Evolutionary conservation across 441 rosid species (phyloP), one percentile per base, ranked within the genome.

Genomic region (Hura crepitans): DNA sequence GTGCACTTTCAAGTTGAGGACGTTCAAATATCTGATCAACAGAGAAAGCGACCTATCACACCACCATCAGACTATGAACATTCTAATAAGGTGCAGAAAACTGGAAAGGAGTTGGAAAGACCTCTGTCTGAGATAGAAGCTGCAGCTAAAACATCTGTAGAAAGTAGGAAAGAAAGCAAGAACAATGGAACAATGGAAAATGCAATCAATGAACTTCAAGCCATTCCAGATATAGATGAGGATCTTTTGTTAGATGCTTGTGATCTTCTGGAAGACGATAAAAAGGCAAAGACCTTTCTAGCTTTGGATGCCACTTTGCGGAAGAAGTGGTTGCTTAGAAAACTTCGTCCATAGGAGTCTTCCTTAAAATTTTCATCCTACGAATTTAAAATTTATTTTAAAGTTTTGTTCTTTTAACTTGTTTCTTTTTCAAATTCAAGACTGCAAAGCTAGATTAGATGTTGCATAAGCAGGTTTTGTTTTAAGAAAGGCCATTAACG

Each of bases 261-360:
- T 75, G 95, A 93, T 81, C 88, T 91, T 45, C 66, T 91, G 55
- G 96, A 91, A 86, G 96, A 93, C 39, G 91, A 91, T 68, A 88
- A 73, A 37, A 94, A 86, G 79, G 93, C 96, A 17, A 94, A 86
- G 81, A 89, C n/a, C n/a, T n/a, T n/a, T n/a, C n/a, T n/a, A n/a
- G n/a, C n/a, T n/a, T n/a, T n/a, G n/a, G n/a, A n/a, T n/a, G n/a
- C n/a, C n/a, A n/a, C n/a, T n/a, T n/a, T n/a, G n/a, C n/a, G n/a
- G n/a, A n/a, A n/a, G n/a, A n/a, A n/a, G n/a, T n/a, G n/a, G n/a
- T n/a, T n/a, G n/a, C n/a, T n/a, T n/a, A n/a, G n/a, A n/a, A n/a
- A n/a, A n/a, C 96, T 93, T 66, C 88, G 87, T 57, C 77, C 88
- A 0, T 65, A 74, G 65, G 67, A 60, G 18, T 25, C 25, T 3